Conservation (phyloP, 768 basidiomycete species). For the Lentinula sp. region DNA sequence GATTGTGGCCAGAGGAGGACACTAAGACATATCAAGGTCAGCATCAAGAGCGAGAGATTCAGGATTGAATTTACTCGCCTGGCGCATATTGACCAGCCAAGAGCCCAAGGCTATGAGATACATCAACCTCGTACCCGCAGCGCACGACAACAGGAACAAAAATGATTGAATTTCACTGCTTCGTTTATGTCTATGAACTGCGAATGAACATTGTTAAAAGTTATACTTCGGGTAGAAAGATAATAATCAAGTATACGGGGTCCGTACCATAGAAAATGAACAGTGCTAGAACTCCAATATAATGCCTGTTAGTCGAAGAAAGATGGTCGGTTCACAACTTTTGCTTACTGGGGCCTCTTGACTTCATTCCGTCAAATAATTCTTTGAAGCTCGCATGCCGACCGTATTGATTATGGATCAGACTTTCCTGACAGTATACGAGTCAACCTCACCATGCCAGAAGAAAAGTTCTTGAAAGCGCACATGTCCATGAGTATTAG, state of each 20-base stretch:
- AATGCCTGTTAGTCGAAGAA: neutral
- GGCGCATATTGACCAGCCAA: constrained; percentile 68
- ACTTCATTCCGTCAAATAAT: constrained; percentile 50
- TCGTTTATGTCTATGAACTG: constrained; percentile 46
- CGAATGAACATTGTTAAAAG: neutral
- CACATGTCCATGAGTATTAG: constrained; percentile 84
- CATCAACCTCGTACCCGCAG: constrained; percentile 60
- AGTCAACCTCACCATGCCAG: neutral
- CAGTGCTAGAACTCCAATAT: constrained; percentile 54
- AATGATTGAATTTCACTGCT: constrained; percentile 44
- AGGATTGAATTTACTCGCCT: constrained; percentile 36
- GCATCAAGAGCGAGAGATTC: neutral
- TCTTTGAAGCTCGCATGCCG: constrained; percentile 43
- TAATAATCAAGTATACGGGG: neutral
- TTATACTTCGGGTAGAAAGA: neutral
- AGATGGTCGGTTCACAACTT: neutral
- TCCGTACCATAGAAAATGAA: constrained; percentile 73
- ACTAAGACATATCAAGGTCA: constrained; percentile 30
- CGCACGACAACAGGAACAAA: constrained; percentile 53
- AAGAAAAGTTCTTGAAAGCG: constrained; percentile 19
- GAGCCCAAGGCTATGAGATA: constrained; percentile 65
- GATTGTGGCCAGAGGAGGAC: constrained; percentile 69
- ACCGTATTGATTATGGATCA: constrained; percentile 77
- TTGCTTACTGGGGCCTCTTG: constrained; percentile 67
- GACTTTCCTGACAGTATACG: constrained; percentile 29